Conservation (phyloP, 2,329 filamentous ascomycete species). For the Verticillium albo-atrum region DNA sequence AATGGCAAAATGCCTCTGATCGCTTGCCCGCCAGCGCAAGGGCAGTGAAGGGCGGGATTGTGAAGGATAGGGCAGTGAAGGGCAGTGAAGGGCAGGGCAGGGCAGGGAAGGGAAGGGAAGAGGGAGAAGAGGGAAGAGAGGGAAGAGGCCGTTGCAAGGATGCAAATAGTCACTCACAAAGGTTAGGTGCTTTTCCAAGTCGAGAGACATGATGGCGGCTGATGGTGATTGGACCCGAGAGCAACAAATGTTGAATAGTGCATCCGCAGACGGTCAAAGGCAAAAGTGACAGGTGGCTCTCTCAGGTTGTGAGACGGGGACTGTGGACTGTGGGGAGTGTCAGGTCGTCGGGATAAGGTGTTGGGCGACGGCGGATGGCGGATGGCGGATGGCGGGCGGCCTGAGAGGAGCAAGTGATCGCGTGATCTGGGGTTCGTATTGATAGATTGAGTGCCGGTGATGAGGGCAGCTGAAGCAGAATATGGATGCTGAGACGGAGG, state of each 20-base stretch:
- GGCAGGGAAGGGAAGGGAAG: too few relatives aligned
- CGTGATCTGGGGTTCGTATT: neutral
- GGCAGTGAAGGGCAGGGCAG: too few relatives aligned
- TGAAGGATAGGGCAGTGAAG: too few relatives aligned
- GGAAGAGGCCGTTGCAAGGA: too few relatives aligned
- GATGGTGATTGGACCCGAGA: neutral
- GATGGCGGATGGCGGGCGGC: too few relatives aligned
- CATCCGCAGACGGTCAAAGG: neutral
- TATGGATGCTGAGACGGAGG: too few relatives aligned
- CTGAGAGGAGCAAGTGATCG: neutral
- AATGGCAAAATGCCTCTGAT: neutral
- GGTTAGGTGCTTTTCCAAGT: conserved; percentile 76
- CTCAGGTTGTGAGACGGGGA: neutral
- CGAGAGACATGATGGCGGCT: conserved; percentile 54
- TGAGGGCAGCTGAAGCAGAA: neutral
- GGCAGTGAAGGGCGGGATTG: too few relatives aligned
- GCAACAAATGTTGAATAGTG: neutral
- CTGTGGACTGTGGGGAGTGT: neutral
- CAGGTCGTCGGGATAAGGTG: neutral
- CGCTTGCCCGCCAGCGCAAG: too few relatives aligned
- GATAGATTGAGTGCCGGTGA: neutral
- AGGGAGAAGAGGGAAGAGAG: too few relatives aligned
- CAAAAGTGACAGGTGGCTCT: neutral
- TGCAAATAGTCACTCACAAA: conserved; percentile 55
- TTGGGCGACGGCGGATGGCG: neutral